A percentile compares a stretch with the other conserved stretches of the same genome.
Conservation (phyloP, 1,284 basidiomycete species). For the Lentinus polychrous region DNA sequence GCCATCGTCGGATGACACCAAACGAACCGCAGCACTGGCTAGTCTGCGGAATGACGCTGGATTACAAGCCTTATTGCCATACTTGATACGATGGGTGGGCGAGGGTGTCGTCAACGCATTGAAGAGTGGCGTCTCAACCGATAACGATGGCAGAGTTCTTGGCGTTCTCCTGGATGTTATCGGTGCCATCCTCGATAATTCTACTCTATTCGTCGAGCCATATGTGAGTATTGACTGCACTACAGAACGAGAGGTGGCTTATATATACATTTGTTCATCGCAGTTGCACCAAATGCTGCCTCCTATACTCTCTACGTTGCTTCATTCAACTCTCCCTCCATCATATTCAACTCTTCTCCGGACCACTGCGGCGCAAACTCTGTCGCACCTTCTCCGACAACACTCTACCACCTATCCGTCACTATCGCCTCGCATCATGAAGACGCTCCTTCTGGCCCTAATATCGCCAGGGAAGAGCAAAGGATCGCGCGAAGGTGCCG, state of each 20-base stretch:
- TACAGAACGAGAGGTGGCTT: too few species aligned
- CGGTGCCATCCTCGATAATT: slow-evolving; percentile 77
- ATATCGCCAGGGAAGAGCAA: slow-evolving; percentile 63
- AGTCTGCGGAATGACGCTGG: slow-evolving; percentile 89
- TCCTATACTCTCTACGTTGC: slow-evolving; percentile 83
- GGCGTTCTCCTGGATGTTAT: slow-evolving; percentile 81
- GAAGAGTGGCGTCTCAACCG: slow-evolving; percentile 50
- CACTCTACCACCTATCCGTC: slow-evolving; percentile 83
- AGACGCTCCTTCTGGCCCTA: slow-evolving; percentile 86
- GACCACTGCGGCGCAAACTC: slow-evolving; percentile 72
- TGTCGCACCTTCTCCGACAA: slow-evolving; percentile 72
- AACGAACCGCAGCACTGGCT: slow-evolving; percentile 83
- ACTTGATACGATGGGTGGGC: slow-evolving; percentile 91
- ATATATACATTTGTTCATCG: neutral
- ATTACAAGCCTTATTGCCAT: slow-evolving; percentile 89
- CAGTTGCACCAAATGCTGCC: slow-evolving; percentile 95
- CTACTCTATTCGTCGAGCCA: slow-evolving; percentile 90
- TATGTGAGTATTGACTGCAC: slow-evolving; percentile 62
- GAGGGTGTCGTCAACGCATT: slow-evolving; percentile 76
- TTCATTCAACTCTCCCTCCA: slow-evolving; percentile 76
- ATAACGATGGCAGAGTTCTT: slow-evolving; percentile 60
- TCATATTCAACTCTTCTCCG: slow-evolving; percentile 58
- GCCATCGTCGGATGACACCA: slow-evolving; percentile 45
- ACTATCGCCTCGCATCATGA: slow-evolving; percentile 83
- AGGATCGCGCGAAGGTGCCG: slow-evolving; percentile 79